Evolutionary conservation across 129 eudicot genomes (phyloP).

Genomic region (Flaveria linearis): DNA sequence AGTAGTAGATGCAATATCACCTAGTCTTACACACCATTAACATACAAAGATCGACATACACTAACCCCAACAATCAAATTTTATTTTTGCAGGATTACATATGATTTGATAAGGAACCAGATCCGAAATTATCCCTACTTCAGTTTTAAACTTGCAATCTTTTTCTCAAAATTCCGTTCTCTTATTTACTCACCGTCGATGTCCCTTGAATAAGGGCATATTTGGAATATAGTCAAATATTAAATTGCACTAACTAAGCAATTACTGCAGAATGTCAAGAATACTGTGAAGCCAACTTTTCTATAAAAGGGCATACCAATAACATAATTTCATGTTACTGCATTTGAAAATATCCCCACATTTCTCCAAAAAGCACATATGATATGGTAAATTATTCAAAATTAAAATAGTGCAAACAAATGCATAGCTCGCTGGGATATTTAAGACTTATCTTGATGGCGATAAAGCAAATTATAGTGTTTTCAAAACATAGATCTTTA

Average conservation of each 20-base stretch:
- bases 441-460: background rate
- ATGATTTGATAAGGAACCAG: background rate
- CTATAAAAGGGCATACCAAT: background rate
- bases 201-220: background rate
- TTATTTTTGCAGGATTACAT: background rate
- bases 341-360: background rate
- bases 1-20: conserved; percentile 20
- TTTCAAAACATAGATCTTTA: too few relatives aligned
- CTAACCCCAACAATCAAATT: background rate
- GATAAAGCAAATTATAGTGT: background rate
- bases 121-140: background rate
- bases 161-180: background rate
- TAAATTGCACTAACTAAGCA: too few relatives aligned
- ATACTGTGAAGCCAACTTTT: background rate
- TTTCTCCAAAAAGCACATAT: background rate
- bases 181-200: background rate
- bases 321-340: background rate
- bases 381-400: too few relatives aligned
- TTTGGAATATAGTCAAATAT: background rate
- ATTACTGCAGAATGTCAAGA: background rate
- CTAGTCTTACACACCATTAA: background rate
- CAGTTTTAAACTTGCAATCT: background rate
- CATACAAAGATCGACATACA: background rate
- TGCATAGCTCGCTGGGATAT: background rate
- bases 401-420: background rate